Evolutionary conservation across 2,329 filamentous ascomycete species (phyloP).

Genomic region (Fusarium sp.): DNA sequence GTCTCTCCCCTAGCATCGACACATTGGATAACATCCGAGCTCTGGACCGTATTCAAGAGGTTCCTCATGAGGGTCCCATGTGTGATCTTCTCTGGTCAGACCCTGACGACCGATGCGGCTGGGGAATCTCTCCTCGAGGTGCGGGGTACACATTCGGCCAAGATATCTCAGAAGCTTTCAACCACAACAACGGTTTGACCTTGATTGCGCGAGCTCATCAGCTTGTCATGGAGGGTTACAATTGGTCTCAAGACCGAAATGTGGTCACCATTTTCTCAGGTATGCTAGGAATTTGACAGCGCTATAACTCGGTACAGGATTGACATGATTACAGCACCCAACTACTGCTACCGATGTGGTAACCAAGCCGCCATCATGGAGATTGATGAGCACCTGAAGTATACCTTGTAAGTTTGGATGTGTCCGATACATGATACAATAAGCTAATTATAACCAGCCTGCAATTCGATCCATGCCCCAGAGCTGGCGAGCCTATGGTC

Average conservation of each 20-base stretch:
- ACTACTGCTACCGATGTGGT: constrained; percentile 98
- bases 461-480: constrained; percentile 98
- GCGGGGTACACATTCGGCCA: constrained; percentile 96
- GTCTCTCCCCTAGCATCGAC: constrained; percentile 95
- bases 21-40: constrained; percentile 96
- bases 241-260: constrained; percentile 98
- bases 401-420: constrained; percentile 87
- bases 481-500: constrained; percentile 98
- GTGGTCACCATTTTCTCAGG: constrained; percentile 99
- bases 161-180: constrained; percentile 98
- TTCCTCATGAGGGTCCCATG: constrained; percentile 98
- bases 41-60: constrained; percentile 96
- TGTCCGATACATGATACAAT: neutral
- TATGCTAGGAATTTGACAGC: constrained; percentile 56
- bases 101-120: constrained; percentile 95
- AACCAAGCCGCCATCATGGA: constrained; percentile 99
- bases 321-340: constrained; percentile 71
- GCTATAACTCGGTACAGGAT: constrained; percentile 1
- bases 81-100: constrained; percentile 98
- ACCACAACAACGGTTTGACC: constrained; percentile 98
- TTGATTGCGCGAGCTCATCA: constrained; percentile 97
- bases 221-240: constrained; percentile 99
- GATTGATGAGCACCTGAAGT: constrained; percentile 99
- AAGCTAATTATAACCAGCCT: constrained; percentile 72
- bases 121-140: constrained; percentile 95